Percentiles rank a stretch among this genome's conserved stretches.
Evolutionary conservation across 345 rosid species (phyloP).

Genomic region (Bretschneidera sinensis): DNA sequence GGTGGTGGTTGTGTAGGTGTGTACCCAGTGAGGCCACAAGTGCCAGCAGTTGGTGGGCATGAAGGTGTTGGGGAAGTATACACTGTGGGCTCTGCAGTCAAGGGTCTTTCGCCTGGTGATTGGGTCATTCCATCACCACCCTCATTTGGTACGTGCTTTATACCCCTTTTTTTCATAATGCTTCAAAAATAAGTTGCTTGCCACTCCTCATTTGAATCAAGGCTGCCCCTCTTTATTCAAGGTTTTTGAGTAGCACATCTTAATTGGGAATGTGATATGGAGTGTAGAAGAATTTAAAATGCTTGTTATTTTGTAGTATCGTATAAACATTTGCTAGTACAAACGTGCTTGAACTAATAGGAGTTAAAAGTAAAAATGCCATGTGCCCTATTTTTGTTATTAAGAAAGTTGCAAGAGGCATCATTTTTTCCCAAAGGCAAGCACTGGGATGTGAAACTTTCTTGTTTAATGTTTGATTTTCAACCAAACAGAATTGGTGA

Average conservation of each 20-base stretch:
- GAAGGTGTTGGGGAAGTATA: conserved; percentile 89
- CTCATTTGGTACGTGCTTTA: conserved; percentile 46
- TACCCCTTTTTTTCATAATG: not conserved
- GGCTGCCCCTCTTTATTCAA: not conserved
- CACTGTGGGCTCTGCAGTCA: conserved; percentile 65
- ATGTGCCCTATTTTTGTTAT: no score
- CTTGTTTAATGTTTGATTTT: not conserved
- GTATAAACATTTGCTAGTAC: no score
- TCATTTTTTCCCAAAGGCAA: not conserved
- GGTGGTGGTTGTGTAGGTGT: conserved; percentile 44
- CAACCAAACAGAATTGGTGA: conserved; percentile 5
- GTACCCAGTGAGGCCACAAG: conserved; percentile 82
- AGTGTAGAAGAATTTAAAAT: no score
- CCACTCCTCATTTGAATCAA: not conserved
- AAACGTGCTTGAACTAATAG: no score
- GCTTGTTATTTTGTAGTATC: no score
- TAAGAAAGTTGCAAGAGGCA: not conserved
- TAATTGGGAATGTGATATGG: no score
- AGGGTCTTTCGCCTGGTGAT: conserved; percentile 61
- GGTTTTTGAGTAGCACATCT: not conserved
- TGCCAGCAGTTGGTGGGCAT: conserved; percentile 91
- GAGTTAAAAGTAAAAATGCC: no score
- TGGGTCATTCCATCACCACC: conserved; percentile 90
- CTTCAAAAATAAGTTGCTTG: not conserved
- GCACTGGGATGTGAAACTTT: not conserved